Base-by-base conservation (phyloP, 2,329 filamentous ascomycete species). In the Botrytis aclada region DNA sequence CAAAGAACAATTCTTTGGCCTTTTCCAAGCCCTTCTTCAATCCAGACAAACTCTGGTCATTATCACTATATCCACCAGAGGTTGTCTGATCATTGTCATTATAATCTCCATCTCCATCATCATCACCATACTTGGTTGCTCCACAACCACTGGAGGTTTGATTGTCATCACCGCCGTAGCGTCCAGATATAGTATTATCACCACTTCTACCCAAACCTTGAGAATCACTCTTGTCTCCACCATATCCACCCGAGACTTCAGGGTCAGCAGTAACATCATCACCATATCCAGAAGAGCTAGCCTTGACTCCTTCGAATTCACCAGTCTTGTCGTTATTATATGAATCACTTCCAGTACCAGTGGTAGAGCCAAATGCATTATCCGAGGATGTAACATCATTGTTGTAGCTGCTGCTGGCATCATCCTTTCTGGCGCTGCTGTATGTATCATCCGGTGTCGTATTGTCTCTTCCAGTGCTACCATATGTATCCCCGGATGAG, bases 11-110 rank as follows among this genome's bases (percentile, higher is more conserved):
- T 14, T 67, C 45, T 29, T 72, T 72, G 29, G 39, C 61, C 29
- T 37, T 66, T 9, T 72, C 41, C 37, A 60, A 37, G n/a, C 61
- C 70, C 9, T 72, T 66, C 62, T 72, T 66, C 20, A 41, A 67
- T 56, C 62, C 37, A 67, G 70, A 67, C 32, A 29, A 22, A 3
- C 22, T 22, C 34, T 67, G 20, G 12, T 47, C 47, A 37, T n/a
- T 6, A n/a, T 41, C 37, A 32, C n/a, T 25, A 71, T 71, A 71
- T 18, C 70, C 47, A 56, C 34, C 8, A 1, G 70, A 71, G 29
- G 1, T 37, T 29, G 32, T 14, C 29, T 56, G 45, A 18, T 64
- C 20, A 29, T 65, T 54, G 9, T 45, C 37, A 37, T 29, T 45
- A 65, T 65, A 65, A 25, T 29, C 37, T 51, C 14, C 63, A 14